phyloP scores from a whole-genome alignment of 345 rosid species.

The Trapa incisa region DNA sequence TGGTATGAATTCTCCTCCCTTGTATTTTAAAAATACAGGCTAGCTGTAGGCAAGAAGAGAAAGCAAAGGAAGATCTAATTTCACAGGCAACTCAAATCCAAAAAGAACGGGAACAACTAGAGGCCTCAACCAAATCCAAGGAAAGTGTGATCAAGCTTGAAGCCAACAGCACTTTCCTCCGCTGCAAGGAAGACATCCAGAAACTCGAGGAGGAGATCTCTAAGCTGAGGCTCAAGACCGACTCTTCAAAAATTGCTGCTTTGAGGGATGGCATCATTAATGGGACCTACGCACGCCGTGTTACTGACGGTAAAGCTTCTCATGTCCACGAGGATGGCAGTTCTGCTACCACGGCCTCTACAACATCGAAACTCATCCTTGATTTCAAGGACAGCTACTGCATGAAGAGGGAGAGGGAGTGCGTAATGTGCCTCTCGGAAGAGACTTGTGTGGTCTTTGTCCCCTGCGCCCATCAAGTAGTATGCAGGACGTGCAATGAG shows the following conservation, averaged over 20 bases:
- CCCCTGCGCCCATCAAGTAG: slow-evolving; percentile 51
- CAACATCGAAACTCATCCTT: slow-evolving; percentile 19
- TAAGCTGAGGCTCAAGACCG: slow-evolving; percentile 45
- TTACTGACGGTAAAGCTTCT: too few relatives aligned
- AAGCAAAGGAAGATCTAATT: slow-evolving; percentile 40
- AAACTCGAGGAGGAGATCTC: slow-evolving; percentile 56
- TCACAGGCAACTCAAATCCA: slow-evolving; percentile 26
- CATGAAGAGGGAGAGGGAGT: slow-evolving; percentile 69
- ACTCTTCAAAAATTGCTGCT: slow-evolving; percentile 58
- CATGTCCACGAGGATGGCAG: too few relatives aligned
- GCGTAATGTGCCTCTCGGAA: slow-evolving; percentile 82
- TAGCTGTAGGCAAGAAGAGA: slow-evolving; percentile 63
- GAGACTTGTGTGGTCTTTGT: slow-evolving; percentile 46
- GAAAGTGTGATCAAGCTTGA: slow-evolving; percentile 38
- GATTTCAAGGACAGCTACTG: slow-evolving; percentile 27
- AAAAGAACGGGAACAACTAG: slow-evolving; percentile 42
- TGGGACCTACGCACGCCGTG: too few relatives aligned
- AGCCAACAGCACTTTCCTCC: slow-evolving; percentile 38
- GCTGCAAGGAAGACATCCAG: slow-evolving; percentile 40
- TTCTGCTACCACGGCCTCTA: not conserved
- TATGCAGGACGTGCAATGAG: slow-evolving; percentile 44
- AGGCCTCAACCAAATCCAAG: slow-evolving; percentile 35
- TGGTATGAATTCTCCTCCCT: not conserved
- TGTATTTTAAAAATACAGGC: slow-evolving; percentile 41
- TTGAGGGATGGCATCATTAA: slow-evolving; percentile 13